Conservation (phyloP, 768 basidiomycete species). For the Mycena filopes region DNA sequence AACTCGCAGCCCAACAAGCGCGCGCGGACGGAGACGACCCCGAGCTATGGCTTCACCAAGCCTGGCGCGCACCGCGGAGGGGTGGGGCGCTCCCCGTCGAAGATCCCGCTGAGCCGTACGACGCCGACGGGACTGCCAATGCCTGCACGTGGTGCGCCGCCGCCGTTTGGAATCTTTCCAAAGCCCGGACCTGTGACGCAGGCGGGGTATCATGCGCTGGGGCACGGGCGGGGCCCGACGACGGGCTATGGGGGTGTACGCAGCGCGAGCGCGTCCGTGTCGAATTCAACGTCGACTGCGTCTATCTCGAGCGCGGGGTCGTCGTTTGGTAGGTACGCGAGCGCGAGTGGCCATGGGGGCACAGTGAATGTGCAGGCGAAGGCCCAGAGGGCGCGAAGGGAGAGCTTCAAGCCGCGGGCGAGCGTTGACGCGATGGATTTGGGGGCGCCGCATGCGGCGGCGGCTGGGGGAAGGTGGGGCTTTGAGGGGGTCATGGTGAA, state of each 20-base stretch:
- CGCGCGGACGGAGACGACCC: constrained; percentile 53
- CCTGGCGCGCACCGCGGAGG: constrained; percentile 53
- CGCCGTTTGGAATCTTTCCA: constrained; percentile 56
- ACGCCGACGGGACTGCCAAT: constrained; percentile 41
- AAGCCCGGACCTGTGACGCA: constrained; percentile 51
- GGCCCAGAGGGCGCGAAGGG: constrained; percentile 65
- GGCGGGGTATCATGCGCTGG: constrained; percentile 61
- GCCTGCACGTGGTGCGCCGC: constrained; percentile 45
- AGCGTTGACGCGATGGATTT: constrained; percentile 65
- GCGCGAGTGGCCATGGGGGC: constrained; percentile 38
- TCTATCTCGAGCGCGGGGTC: constrained; percentile 41
- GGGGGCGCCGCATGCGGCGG: constrained; percentile 38
- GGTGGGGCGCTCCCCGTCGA: constrained; percentile 57
- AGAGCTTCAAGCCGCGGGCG: constrained; percentile 87
- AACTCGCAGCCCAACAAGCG: constrained; percentile 73
- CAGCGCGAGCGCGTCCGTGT: constrained; percentile 31
- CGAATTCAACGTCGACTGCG: constrained; percentile 21
- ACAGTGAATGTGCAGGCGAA: constrained; percentile 45
- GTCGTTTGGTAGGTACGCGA: constrained; percentile 31
- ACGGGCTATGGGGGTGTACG: constrained; percentile 41
- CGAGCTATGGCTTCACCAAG: constrained; percentile 45
- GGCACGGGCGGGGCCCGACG: constrained; percentile 63
- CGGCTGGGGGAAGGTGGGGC: constrained; percentile 44
- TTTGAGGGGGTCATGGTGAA: constrained; percentile 48
- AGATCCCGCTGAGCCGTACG: constrained; percentile 55